These are phyloP conservation scores for Colletotrichum sp. DNA, from an alignment of 2,329 filamentous ascomycete species.

Conservation along the genomic window DNA sequence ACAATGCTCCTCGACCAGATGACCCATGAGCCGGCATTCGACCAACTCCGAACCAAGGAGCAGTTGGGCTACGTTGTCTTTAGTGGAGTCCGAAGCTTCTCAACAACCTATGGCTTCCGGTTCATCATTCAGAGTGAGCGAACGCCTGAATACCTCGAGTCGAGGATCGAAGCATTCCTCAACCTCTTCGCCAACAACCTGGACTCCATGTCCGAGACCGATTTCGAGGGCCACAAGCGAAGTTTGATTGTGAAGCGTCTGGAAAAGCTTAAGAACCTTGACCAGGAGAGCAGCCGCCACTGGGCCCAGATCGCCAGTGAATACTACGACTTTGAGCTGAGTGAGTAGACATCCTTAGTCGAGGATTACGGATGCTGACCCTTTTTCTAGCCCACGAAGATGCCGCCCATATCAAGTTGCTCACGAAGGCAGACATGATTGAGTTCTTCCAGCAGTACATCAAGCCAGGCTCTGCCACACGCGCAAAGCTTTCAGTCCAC, in stretches of 20 bases:
- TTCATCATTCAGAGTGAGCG: slow-evolving; percentile 95
- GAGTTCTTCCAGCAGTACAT: slow-evolving; percentile 81
- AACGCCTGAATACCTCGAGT: slow-evolving; percentile 81
- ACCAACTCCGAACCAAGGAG: slow-evolving; percentile 94
- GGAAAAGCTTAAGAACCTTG: slow-evolving; percentile 91
- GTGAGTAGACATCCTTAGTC: slow-evolving; percentile 53
- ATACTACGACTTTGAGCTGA: slow-evolving; percentile 86
- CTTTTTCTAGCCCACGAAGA: slow-evolving; percentile 69
- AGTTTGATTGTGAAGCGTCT: slow-evolving; percentile 86
- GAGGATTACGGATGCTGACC: slow-evolving; percentile 21
- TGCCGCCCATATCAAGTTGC: slow-evolving; percentile 71
- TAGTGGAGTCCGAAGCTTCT: slow-evolving; percentile 73
- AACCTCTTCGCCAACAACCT: slow-evolving; percentile 69
- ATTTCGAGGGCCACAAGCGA: slow-evolving; percentile 90
- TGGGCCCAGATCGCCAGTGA: slow-evolving; percentile 88
- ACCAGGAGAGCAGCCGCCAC: slow-evolving; percentile 81
- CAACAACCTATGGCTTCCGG: slow-evolving; percentile 84
- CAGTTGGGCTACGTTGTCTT: slow-evolving; percentile 98
- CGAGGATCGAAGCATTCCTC: slow-evolving; percentile 87
- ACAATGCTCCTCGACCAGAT: slow-evolving; percentile 86
- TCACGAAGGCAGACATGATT: slow-evolving; percentile 82
- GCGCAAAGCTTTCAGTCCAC: slow-evolving; percentile 87
- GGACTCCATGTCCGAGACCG: slow-evolving; percentile 76
- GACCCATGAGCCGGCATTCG: slow-evolving; percentile 90
- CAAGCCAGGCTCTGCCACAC: slow-evolving; percentile 70